Evolutionary conservation across 2,329 filamentous ascomycete species (phyloP), one percentile per base, ranked within the genome.

Genomic region (Aspergillus pseudoviridinutans): DNA sequence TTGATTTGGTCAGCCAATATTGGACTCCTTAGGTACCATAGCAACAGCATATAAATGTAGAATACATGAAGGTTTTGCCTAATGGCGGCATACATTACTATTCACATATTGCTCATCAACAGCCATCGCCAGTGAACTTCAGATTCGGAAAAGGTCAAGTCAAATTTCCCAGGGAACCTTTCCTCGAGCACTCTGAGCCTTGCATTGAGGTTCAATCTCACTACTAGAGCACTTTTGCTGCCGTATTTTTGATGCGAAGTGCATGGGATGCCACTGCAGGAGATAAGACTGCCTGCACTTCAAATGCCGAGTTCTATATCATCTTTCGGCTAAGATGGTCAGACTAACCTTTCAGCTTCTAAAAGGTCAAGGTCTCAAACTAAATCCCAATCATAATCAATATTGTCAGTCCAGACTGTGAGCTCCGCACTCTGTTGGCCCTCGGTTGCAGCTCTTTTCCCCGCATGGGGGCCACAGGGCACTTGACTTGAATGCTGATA

Each of bases 341-440:
- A 27, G 4, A 12, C n/a, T 47, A 2, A 47, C 3, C 42, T 6
- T 10, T 8, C 22, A 27, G 5, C 24, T 12, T 47, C 20, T 12
- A 7, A 17, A 25, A 25, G 14, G 44, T 14, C 22, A 3, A 27
- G 12, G 27, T 14, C 32, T 38, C 32, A 35, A 17, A 14, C 32
- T 35, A 14, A 38, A 38, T 17, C 32, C 7, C 32, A 38, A 17
- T 7, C 32, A 7, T 5, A 17, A 38, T 35, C 0, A 17, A 12
- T 1, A 38, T n/a, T 47, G 24, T 14, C 24, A 5, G 22, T 14
- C 10, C 4, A 12, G 22, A 12, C 12, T 47, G 44, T 27, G 44
- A 20, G 3, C 42, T 24, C 44, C 44, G 22, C 44, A 27, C 60
- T 35, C 56, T 56, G 58, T 54, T 60, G 57, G 53, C 53, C 42